Conservation (phyloP, 164 flowering plant species). For the Vitis riparia region DNA sequence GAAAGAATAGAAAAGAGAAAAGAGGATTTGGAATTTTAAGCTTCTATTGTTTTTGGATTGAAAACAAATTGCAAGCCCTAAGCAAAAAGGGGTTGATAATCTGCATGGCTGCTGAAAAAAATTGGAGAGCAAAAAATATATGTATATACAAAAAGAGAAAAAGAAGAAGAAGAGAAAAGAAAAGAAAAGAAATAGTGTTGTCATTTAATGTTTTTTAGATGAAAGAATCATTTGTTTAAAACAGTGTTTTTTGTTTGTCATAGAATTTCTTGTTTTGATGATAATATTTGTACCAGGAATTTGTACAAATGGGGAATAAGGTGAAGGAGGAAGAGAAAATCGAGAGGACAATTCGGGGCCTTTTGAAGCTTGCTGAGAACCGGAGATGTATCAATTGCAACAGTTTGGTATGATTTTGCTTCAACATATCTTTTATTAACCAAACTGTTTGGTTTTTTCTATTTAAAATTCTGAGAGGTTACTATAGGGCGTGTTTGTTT, state of each 20-base stretch:
- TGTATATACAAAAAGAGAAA: no score
- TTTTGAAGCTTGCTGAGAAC: constrained; percentile 55
- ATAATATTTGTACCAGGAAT: not conserved
- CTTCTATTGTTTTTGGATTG: not conserved
- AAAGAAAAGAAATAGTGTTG: no score
- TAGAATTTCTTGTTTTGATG: not conserved
- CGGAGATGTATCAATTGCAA: constrained; percentile 68
- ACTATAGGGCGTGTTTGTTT: no score
- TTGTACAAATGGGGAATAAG: constrained; percentile 25
- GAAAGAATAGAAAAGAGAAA: not conserved
- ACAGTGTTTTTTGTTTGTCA: not conserved
- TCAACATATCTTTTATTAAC: not conserved
- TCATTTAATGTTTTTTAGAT: not conserved
- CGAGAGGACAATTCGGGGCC: constrained; percentile 52
- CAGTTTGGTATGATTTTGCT: constrained; percentile 38
- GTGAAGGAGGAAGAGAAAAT: constrained; percentile 52
- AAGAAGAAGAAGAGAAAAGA: no score
- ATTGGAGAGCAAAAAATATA: no score
- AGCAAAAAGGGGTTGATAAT: not conserved
- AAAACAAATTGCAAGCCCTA: not conserved
- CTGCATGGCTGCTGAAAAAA: not conserved
- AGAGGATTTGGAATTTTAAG: not conserved
- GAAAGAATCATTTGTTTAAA: not conserved
- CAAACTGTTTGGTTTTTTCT: not conserved
- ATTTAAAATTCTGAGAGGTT: no score